These are phyloP conservation scores for Hanseniaspora thailandica DNA, from an alignment of 805 yeast species.

Conservation along the genomic window DNA sequence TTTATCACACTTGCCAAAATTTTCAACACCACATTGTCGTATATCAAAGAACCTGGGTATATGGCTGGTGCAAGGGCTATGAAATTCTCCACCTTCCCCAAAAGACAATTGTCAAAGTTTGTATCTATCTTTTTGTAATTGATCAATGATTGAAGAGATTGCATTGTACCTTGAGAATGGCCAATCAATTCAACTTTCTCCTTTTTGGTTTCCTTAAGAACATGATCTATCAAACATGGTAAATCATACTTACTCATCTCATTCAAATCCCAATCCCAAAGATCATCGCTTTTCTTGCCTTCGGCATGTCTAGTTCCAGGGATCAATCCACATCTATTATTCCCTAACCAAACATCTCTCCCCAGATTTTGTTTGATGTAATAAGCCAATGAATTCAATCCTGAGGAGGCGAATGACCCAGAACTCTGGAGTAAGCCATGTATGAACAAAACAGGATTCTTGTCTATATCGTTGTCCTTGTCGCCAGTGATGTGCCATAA, in stretches of 20 bases:
- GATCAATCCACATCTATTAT: constrained; percentile 76
- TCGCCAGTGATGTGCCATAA: constrained; percentile 43
- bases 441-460: constrained; percentile 58
- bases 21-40: constrained; percentile 48
- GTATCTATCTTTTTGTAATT: constrained; percentile 27
- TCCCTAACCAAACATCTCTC: constrained; percentile 79
- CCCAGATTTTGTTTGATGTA: constrained; percentile 44
- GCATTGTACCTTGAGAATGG: constrained; percentile 92
- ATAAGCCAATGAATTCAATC: constrained; percentile 63
- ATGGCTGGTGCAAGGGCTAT: constrained; percentile 84
- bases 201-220: constrained; percentile 33
- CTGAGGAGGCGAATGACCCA: constrained; percentile 77
- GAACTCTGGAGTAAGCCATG: constrained; percentile 85
- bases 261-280: constrained; percentile 88
- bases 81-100: constrained; percentile 51
- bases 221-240: constrained; percentile 56
- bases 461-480: constrained; percentile 17
- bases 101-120: constrained; percentile 27
- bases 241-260: constrained; percentile 73
- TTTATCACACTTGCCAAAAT: constrained; percentile 47
- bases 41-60: constrained; percentile 67
- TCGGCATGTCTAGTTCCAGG: constrained; percentile 29
- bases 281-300: constrained; percentile 37
- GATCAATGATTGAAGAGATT: constrained; percentile 58
- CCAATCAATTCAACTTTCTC: constrained; percentile 52